Evolutionary conservation across 1,284 basidiomycete genomes (phyloP).

Genomic region (Jaminaea rosea): DNA sequence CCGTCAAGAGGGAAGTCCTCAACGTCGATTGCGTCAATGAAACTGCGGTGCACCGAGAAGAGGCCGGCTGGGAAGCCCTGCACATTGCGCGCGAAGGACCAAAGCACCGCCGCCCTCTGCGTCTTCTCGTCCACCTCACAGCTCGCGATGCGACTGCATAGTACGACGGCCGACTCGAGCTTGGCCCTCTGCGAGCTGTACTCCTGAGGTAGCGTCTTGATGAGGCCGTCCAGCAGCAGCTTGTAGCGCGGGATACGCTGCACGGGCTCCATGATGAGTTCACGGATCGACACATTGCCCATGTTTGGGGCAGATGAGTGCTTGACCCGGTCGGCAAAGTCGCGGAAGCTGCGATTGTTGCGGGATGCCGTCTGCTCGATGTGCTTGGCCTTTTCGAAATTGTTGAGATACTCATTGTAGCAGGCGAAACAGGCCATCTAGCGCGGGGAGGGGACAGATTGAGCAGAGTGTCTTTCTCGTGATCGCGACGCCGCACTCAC

Average conservation of each 20-base stretch:
- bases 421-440: slow-evolving; percentile 60
- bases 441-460: neutral
- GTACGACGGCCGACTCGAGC: slow-evolving; percentile 73
- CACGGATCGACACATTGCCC: slow-evolving; percentile 67
- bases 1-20: slow-evolving; percentile 66
- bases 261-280: slow-evolving; percentile 98
- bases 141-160: slow-evolving; percentile 79
- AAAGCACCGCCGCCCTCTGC: slow-evolving; percentile 76
- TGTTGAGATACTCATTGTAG: slow-evolving; percentile 81
- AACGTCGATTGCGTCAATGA: slow-evolving; percentile 87
- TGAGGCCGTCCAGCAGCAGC: slow-evolving; percentile 65
- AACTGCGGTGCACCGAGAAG: slow-evolving; percentile 62
- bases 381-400: slow-evolving; percentile 82
- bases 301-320: slow-evolving; percentile 73
- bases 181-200: slow-evolving; percentile 51
- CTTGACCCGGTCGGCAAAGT: slow-evolving; percentile 79
- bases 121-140: slow-evolving; percentile 89
- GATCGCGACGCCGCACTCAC: slow-evolving; percentile 33
- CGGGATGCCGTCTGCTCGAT: slow-evolving; percentile 76
- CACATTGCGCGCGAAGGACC: slow-evolving; percentile 72
- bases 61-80: slow-evolving; percentile 62
- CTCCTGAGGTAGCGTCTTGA: slow-evolving; percentile 25
- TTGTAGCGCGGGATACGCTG: slow-evolving; percentile 95
- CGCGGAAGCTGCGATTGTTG: slow-evolving; percentile 65
- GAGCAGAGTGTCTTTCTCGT: neutral